These are phyloP conservation scores for Candida hispaniensis DNA, from an alignment of 805 yeast genomes.

Conservation along the genomic window DNA sequence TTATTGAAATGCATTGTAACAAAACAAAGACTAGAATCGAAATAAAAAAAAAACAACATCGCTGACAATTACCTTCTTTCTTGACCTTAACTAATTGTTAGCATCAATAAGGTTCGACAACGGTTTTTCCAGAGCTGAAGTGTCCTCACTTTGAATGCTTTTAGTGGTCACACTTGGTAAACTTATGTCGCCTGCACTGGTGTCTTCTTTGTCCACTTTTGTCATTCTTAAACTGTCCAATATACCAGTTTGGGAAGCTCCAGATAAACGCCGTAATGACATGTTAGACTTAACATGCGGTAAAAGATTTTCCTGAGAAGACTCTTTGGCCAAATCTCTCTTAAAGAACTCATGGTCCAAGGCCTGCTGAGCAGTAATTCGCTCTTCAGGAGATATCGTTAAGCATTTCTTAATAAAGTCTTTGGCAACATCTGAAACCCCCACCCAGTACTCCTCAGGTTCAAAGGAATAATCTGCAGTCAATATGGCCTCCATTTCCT, in stretches of 20 bases:
- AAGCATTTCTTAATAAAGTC: slow-evolving; percentile 50
- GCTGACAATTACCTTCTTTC: too few relatives aligned
- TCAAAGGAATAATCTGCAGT: slow-evolving; percentile 49
- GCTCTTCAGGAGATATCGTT: slow-evolving; percentile 33
- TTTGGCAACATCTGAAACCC: slow-evolving; percentile 43
- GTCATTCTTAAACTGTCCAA: too few relatives aligned
- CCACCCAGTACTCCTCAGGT: slow-evolving; percentile 48
- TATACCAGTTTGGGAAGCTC: slow-evolving; percentile 3
- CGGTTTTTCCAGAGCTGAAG: too few relatives aligned
- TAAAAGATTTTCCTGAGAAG: slow-evolving; percentile 27
- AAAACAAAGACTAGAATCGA: too few relatives aligned
- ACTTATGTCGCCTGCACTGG: too few relatives aligned
- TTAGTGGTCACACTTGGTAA: too few relatives aligned
- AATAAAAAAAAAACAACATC: too few relatives aligned
- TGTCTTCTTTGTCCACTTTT: slow-evolving; percentile 2
- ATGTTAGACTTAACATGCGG: slow-evolving; percentile 25
- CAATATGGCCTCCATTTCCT: slow-evolving; percentile 53
- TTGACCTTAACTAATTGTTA: too few relatives aligned
- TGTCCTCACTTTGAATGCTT: too few relatives aligned
- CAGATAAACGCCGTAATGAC: slow-evolving; percentile 12
- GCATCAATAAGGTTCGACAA: too few relatives aligned
- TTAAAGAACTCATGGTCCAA: slow-evolving; percentile 37
- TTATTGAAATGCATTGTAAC: too few relatives aligned
- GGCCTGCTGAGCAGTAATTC: slow-evolving; percentile 40
- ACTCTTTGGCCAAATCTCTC: slow-evolving; percentile 17